Percentiles rank a stretch among this genome's conserved stretches.
These are phyloP conservation scores for Lactarius deliciosus DNA, from an alignment of 768 basidiomycete species.

Conservation along the genomic window DNA sequence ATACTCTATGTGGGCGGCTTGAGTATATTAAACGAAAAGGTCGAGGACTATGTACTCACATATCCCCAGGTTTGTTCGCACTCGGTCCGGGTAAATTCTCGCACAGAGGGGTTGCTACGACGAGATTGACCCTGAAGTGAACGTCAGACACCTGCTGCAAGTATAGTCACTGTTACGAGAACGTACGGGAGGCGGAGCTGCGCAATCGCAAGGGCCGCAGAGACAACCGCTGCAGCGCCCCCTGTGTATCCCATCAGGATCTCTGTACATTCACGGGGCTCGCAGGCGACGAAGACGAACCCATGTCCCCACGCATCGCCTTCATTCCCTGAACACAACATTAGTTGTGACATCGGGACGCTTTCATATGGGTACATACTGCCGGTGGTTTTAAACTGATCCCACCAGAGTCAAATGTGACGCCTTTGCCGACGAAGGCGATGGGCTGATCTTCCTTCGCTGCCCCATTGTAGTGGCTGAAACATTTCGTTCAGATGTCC, in stretches of 20 bases:
- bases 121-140: constrained; percentile 62
- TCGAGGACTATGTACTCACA: constrained; percentile 46
- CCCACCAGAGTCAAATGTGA: constrained; percentile 88
- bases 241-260: constrained; percentile 39
- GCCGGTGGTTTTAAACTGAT: constrained; percentile 79
- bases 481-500: not conserved
- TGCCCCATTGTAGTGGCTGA: constrained; percentile 81
- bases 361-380: constrained; percentile 40
- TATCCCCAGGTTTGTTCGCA: constrained; percentile 76
- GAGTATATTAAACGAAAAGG: not conserved
- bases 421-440: constrained; percentile 83
- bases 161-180: not conserved
- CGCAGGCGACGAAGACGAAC: constrained; percentile 37
- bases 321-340: constrained; percentile 62
- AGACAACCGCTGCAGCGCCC: constrained; percentile 77
- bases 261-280: not conserved
- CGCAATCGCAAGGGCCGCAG: constrained; percentile 74
- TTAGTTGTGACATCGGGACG: constrained; percentile 3
- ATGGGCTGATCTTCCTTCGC: constrained; percentile 56
- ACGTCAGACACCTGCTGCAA: not conserved
- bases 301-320: constrained; percentile 86
- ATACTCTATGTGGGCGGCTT: constrained; percentile 48
- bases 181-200: constrained; percentile 77
- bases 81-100: constrained; percentile 83
- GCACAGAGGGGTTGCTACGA: constrained; percentile 69